Evolutionary conservation across 768 basidiomycete species (phyloP).

Genomic region (Leccinellum albellum): DNA sequence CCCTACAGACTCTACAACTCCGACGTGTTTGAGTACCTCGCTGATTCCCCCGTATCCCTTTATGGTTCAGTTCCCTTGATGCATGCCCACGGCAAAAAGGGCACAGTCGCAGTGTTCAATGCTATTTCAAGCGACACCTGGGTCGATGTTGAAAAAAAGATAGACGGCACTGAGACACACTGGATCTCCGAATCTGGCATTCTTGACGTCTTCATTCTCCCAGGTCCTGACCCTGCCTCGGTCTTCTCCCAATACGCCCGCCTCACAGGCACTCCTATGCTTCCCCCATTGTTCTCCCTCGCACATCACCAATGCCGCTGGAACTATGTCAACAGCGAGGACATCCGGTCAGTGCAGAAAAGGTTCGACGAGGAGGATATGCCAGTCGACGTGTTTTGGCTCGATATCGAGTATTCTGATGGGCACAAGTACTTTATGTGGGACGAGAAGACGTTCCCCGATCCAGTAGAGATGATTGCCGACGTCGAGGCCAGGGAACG

Average conservation of each 20-base stretch:
- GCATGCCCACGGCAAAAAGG: conserved; percentile 85
- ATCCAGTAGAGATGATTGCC: conserved; percentile 90
- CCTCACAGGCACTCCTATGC: conserved; percentile 79
- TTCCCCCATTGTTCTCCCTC: conserved; percentile 90
- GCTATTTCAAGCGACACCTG: conserved; percentile 89
- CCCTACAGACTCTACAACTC: conserved; percentile 94
- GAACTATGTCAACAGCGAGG: conserved; percentile 93
- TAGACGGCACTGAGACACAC: conserved; percentile 75
- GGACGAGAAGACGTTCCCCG: conserved; percentile 89
- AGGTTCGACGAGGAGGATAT: conserved; percentile 93
- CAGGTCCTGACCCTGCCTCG: conserved; percentile 80
- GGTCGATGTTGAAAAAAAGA: conserved; percentile 74
- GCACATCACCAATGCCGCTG: conserved; percentile 98
- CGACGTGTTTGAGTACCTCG: conserved; percentile 95
- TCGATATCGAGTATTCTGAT: conserved; percentile 93
- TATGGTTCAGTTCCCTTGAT: conserved; percentile 92
- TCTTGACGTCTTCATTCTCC: conserved; percentile 88
- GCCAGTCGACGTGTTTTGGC: conserved; percentile 95
- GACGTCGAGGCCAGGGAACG: conserved; percentile 81
- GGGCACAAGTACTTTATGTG: conserved; percentile 98
- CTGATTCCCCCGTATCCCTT: conserved; percentile 72
- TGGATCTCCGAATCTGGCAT: conserved; percentile 99
- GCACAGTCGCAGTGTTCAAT: conserved; percentile 89
- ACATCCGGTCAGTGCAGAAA: conserved; percentile 78
- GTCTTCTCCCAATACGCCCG: conserved; percentile 82